Base-by-base conservation (phyloP, 805 yeast species). In the Candida parachauliodes region DNA sequence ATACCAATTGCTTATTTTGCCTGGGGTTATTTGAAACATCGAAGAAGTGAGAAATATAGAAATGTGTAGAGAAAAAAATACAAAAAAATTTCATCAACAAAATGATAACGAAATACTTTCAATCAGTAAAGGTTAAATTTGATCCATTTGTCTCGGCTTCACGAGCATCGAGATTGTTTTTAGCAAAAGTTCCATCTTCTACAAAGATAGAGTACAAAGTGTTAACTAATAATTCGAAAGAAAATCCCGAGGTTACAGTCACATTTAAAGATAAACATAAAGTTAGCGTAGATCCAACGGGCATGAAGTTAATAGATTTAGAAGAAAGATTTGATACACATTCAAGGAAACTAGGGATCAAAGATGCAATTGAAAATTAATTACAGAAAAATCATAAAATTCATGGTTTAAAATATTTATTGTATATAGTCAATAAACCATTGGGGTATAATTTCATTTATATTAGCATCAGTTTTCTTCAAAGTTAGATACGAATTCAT, bases 91-190 rank as follows among this genome's bases (percentile, higher is more conserved):
- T 16, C 28, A 15, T 17, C 31, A 20, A 14, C 18, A 5, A 8
- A 23, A 89, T 89, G 98, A 84, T 89, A 53, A 91, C 97, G 27
- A 88, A 87, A 62, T 89, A 83, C 64, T 87, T 91, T 65, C 71
- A 88, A 24, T 78, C 79, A 46, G 87, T 88, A 7, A 68, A 70
- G 30, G 85, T 91, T 29, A 79, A 72, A 53, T 87, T 89, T 71
- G 79, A 85, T 58, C 96, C 96, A 1, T 72, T 83, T 46, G 76
- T 79, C 1, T 60, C 70, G 20, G 84, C 83, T 47, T 93, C 88
- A 30, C 84, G 82, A 59, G 69, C 84, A 5, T 88, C 95, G 4
- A 77, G 98, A 50, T 66, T 84, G 7, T 81, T 89, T 50, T 71
- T 89, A 32, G 73, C 93, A 8, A 74, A 86, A 37, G 76, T 89